These are phyloP conservation scores for Apiospora malaysiana DNA, from an alignment of 2,329 filamentous ascomycete genomes.

Conservation along the genomic window DNA sequence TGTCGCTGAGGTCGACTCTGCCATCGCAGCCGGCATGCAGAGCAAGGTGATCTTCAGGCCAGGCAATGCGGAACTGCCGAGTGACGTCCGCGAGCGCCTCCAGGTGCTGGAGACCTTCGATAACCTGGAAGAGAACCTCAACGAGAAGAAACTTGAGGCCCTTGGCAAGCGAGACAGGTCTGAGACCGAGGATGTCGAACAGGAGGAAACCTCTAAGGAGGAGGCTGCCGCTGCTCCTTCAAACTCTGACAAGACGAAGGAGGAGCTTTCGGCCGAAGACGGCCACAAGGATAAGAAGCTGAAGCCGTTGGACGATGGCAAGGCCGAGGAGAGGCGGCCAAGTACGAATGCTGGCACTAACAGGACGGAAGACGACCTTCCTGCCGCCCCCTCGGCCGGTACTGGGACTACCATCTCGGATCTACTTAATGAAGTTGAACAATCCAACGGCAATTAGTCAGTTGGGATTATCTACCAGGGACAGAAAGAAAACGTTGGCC, in stretches of 20 bases:
- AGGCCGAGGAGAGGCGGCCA: background rate
- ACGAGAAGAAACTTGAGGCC: slow-evolving; percentile 27
- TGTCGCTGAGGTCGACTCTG: slow-evolving; percentile 70
- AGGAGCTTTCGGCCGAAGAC: background rate
- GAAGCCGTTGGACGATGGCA: slow-evolving; percentile 1
- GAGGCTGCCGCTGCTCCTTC: slow-evolving; percentile 6
- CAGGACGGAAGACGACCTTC: slow-evolving; percentile 1
- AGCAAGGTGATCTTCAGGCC: slow-evolving; percentile 68
- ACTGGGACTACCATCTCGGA: slow-evolving; percentile 21
- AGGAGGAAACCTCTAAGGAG: background rate
- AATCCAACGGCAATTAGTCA: slow-evolving; percentile 20
- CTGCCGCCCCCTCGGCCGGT: slow-evolving; percentile 15
- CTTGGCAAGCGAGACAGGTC: slow-evolving; percentile 24
- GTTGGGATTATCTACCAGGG: background rate
- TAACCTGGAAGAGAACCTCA: slow-evolving; percentile 33
- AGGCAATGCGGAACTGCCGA: slow-evolving; percentile 70
- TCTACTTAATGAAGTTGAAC: slow-evolving; percentile 15
- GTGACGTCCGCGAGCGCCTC: slow-evolving; percentile 48
- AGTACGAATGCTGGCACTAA: background rate
- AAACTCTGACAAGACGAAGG: background rate
- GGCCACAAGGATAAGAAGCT: slow-evolving; percentile 19
- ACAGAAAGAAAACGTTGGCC: background rate
- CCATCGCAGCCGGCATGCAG: slow-evolving; percentile 66
- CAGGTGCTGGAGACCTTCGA: slow-evolving; percentile 39
- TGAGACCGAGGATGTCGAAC: background rate